These are phyloP conservation scores for Zygotorulaspora danielsina DNA, from an alignment of 805 yeast species.

Conservation along the genomic window DNA sequence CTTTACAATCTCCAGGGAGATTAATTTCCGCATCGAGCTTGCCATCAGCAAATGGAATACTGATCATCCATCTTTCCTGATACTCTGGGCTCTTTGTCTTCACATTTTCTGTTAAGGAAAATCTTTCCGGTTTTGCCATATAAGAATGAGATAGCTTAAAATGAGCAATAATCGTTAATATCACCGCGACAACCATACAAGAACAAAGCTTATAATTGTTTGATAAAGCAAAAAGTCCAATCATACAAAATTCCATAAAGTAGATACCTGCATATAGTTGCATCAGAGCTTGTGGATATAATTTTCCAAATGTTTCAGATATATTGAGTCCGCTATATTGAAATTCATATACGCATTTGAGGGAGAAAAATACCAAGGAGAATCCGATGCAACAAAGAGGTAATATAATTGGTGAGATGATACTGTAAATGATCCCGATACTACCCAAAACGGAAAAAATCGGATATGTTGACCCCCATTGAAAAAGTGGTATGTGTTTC, in stretches of 20 bases:
- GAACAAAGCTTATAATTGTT: conserved; percentile 43
- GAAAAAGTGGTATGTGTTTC: conserved; percentile 42
- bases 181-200: conserved; percentile 48
- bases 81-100: not conserved
- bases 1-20: conserved; percentile 42
- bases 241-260: conserved; percentile 70
- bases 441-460: conserved; percentile 71
- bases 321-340: conserved; percentile 48
- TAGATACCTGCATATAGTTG: conserved; percentile 80
- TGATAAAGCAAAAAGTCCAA: conserved; percentile 70
- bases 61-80: not conserved
- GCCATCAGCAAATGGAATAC: conserved; percentile 16
- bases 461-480: conserved; percentile 80
- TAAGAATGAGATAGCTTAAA: conserved; percentile 39
- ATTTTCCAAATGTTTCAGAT: conserved; percentile 63
- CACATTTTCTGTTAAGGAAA: not conserved
- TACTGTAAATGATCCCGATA: conserved; percentile 72
- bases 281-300: conserved; percentile 69
- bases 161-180: conserved; percentile 57
- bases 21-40: conserved; percentile 31
- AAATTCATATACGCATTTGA: conserved; percentile 62
- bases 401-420: conserved; percentile 74
- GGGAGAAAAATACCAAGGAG: conserved; percentile 54
- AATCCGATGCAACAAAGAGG: conserved; percentile 57
- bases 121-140: conserved; percentile 15